Evolutionary conservation across 31 red algal genomes (phyloP).

Genomic region (Endocladia muricata): DNA sequence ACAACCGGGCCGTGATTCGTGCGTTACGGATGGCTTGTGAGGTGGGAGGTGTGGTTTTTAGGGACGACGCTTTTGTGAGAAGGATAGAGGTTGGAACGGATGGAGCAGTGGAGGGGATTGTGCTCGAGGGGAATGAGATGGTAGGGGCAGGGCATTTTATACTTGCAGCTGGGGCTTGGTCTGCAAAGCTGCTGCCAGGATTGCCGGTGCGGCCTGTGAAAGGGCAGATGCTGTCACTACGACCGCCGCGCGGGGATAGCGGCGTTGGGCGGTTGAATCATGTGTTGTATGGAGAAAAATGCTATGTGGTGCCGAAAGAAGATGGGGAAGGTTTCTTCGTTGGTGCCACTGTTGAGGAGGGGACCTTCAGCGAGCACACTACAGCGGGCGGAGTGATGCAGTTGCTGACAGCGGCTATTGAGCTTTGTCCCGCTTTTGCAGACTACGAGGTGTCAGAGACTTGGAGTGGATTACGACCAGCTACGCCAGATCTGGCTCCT

Average conservation of each 20-base stretch:
- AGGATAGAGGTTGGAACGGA: constrained; percentile 5
- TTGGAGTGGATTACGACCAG: constrained; percentile 81
- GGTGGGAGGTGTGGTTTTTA: constrained; percentile 33
- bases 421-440: constrained; percentile 60
- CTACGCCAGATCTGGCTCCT: constrained; percentile 79
- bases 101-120: constrained; percentile 12
- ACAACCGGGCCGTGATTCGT: constrained; percentile 57
- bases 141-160: constrained; percentile 56
- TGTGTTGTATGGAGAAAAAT: constrained; percentile 50
- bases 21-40: constrained; percentile 62
- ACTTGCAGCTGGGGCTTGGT: constrained; percentile 77
- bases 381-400: constrained; percentile 62
- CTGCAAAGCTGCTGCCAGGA: constrained; percentile 45
- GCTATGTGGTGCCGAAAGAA: constrained; percentile 82
- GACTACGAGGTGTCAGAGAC: constrained; percentile 58
- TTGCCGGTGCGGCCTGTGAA: constrained; percentile 85
- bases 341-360: constrained; percentile 83
- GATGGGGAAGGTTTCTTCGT: constrained; percentile 40
- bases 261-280: constrained; percentile 18
- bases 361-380: constrained; percentile 26
- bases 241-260: not conserved
- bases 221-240: constrained; percentile 84
- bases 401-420: constrained; percentile 41
- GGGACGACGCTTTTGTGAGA: constrained; percentile 2
- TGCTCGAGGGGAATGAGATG: constrained; percentile 1